These are phyloP conservation scores for Fusarium sp. DNA, from an alignment of 2,329 filamentous ascomycete species.

Conservation along the genomic window DNA sequence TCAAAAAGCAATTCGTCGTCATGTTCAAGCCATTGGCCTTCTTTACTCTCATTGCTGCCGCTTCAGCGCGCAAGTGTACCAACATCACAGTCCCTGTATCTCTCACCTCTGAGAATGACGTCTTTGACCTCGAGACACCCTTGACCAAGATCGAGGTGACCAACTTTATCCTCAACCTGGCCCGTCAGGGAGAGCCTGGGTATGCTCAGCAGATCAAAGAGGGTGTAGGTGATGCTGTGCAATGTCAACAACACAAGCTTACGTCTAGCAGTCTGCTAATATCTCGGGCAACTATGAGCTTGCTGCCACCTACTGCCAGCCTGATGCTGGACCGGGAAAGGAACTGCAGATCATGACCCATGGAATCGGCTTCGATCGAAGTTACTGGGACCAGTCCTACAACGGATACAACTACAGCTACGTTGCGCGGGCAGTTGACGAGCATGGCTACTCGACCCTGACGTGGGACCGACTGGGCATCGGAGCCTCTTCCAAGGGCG, in stretches of 20 bases:
- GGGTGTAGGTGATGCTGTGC: slow-evolving; percentile 51
- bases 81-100: slow-evolving; percentile 67
- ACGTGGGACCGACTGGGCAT: slow-evolving; percentile 72
- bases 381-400: slow-evolving; percentile 71
- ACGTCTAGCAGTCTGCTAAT: slow-evolving; percentile 56
- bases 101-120: slow-evolving; percentile 63
- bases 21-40: slow-evolving; percentile 42
- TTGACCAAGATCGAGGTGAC: slow-evolving; percentile 66
- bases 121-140: slow-evolving; percentile 62
- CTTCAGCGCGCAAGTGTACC: slow-evolving; percentile 53
- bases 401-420: slow-evolving; percentile 72
- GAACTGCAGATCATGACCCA: slow-evolving; percentile 56
- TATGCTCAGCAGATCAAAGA: slow-evolving; percentile 57
- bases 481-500: slow-evolving; percentile 66
- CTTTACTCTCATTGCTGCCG: slow-evolving; percentile 43
- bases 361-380: slow-evolving; percentile 56
- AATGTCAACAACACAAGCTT: neutral
- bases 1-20: neutral
- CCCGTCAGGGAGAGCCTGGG: slow-evolving; percentile 59
- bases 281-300: slow-evolving; percentile 66
- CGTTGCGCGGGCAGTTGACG: slow-evolving; percentile 63
- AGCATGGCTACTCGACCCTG: slow-evolving; percentile 68
- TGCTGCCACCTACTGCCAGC: slow-evolving; percentile 70
- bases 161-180: slow-evolving; percentile 63
- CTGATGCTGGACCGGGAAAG: slow-evolving; percentile 56